Conservation (phyloP, 495 filamentous ascomycete species). For the Talaromyces liani region DNA sequence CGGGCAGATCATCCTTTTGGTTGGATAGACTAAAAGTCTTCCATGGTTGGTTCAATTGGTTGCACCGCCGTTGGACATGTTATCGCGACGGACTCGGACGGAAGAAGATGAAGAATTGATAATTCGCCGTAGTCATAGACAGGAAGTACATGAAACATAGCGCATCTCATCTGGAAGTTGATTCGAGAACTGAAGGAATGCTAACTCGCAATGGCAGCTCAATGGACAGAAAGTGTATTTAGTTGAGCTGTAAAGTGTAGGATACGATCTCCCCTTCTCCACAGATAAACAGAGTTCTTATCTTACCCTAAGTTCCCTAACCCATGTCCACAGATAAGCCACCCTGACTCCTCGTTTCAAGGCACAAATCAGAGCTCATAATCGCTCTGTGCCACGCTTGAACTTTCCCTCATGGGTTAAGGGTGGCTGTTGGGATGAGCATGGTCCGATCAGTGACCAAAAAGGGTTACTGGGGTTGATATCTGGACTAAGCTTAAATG, state of each 20-base stretch:
- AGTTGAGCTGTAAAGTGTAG: background rate
- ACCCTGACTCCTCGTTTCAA: background rate
- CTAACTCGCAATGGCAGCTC: background rate
- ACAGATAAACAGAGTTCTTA: background rate
- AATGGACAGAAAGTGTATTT: background rate
- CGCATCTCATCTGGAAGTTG: background rate
- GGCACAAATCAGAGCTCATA: background rate
- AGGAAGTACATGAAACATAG: background rate
- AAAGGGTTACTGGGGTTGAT: background rate
- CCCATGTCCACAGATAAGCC: background rate
- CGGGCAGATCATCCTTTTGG: background rate
- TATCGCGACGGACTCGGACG: background rate
- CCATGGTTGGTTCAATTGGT: background rate
- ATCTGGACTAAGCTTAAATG: background rate
- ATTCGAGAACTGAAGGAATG: background rate
- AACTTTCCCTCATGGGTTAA: slow-evolving; percentile 3
- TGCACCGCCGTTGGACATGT: background rate
- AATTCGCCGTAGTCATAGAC: background rate
- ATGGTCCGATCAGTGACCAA: background rate
- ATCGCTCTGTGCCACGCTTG: background rate
- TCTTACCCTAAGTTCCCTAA: background rate
- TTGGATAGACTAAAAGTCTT: background rate
- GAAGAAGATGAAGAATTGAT: background rate
- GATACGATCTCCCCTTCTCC: background rate
- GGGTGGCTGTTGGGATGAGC: background rate